phyloP scores from a whole-genome alignment of 805 yeast genomes.

The Spathaspora sp. region DNA sequence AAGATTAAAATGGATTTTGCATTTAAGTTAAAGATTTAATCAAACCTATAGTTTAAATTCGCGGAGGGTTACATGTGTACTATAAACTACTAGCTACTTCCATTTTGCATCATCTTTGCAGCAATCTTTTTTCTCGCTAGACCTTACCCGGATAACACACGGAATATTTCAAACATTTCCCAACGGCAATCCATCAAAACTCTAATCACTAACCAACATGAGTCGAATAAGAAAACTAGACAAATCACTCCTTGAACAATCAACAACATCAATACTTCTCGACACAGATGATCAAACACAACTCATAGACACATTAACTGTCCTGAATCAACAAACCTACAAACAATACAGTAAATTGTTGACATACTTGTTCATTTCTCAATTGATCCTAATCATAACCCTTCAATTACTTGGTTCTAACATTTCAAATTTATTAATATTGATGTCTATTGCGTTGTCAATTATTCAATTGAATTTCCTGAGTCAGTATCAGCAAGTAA shows the following conservation, averaged over 20 bases:
- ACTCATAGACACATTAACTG: constrained; percentile 2
- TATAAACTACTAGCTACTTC: too few species aligned
- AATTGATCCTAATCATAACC: constrained; percentile 1
- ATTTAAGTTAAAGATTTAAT: too few species aligned
- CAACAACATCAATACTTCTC: constrained; percentile 1
- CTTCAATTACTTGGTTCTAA: not conserved
- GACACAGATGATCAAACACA: constrained; percentile 11
- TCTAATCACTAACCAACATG: not conserved
- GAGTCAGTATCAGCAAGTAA: not conserved
- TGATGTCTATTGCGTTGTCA: constrained; percentile 1
- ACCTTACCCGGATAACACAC: not conserved
- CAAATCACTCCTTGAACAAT: constrained; percentile 11
- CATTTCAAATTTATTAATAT: not conserved
- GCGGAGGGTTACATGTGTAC: too few species aligned
- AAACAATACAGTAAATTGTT: not conserved
- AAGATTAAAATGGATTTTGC: too few species aligned
- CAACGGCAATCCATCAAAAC: not conserved
- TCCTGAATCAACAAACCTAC: constrained; percentile 2
- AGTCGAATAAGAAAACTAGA: constrained; percentile 12
- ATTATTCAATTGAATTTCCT: constrained; percentile 3
- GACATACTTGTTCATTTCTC: constrained; percentile 1
- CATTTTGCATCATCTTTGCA: too few species aligned
- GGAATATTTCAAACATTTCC: not conserved
- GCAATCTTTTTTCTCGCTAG: too few species aligned
- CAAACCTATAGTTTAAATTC: too few species aligned